Evolutionary conservation across 1,284 basidiomycete species (phyloP).

Genomic region (Laetiporus sulphureus): DNA sequence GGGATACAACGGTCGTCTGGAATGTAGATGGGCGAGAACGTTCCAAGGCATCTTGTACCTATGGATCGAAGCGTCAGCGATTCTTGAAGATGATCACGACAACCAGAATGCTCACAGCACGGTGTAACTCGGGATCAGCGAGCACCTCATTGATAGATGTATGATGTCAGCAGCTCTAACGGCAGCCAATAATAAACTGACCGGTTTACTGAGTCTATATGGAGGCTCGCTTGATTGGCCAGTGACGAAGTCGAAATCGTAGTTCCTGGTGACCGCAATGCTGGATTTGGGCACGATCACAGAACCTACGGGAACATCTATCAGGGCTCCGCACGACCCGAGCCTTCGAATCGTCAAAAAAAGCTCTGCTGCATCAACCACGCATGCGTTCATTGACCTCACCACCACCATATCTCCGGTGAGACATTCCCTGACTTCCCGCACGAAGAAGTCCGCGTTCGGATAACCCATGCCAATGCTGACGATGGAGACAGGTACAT

Average conservation of each 20-base stretch:
- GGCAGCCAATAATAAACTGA: slow-evolving; percentile 27
- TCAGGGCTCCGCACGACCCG: slow-evolving; percentile 75
- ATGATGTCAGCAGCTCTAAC: slow-evolving; percentile 2
- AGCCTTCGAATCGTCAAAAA: slow-evolving; percentile 36
- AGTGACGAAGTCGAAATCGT: slow-evolving; percentile 66
- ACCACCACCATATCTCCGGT: slow-evolving; percentile 73
- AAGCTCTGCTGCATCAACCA: slow-evolving; percentile 2
- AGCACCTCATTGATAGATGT: slow-evolving; percentile 23
- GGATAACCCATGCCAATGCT: slow-evolving; percentile 82
- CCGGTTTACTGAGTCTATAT: slow-evolving; percentile 68
- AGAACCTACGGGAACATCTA: slow-evolving; percentile 64
- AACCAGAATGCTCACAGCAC: slow-evolving; percentile 16
- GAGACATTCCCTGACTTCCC: slow-evolving; percentile 75
- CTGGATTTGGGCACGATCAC: slow-evolving; percentile 67
- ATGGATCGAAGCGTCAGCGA: slow-evolving; percentile 1
- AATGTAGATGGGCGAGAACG: slow-evolving; percentile 36
- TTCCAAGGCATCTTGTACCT: slow-evolving; percentile 45
- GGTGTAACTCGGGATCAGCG: slow-evolving; percentile 18
- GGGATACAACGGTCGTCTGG: slow-evolving; percentile 33
- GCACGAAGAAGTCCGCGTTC: slow-evolving; percentile 81
- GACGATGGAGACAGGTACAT: slow-evolving; percentile 64
- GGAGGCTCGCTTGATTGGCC: slow-evolving; percentile 40
- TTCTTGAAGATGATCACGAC: neutral
- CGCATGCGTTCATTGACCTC: slow-evolving; percentile 37
- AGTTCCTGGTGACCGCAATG: slow-evolving; percentile 65